Conservation (phyloP, 225 moss, liverwort and hornwort genomes). For the Straminergon stramineum region DNA sequence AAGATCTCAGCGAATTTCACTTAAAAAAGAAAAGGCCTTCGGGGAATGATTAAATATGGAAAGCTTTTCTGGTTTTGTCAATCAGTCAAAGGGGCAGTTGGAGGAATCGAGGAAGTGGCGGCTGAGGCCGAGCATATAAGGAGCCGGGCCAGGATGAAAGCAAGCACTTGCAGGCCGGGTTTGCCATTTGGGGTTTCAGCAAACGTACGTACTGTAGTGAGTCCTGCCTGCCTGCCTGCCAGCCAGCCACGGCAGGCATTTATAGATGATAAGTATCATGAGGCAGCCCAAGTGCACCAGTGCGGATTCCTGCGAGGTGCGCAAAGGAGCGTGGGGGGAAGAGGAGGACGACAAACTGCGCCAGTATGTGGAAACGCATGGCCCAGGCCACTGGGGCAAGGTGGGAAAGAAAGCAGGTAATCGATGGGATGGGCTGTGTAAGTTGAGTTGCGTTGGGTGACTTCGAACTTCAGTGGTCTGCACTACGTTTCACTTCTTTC, state of each 20-base stretch:
- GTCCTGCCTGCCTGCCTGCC: no score
- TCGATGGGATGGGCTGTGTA: background rate
- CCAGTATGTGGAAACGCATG: background rate
- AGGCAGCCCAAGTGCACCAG: background rate
- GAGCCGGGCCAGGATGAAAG: background rate
- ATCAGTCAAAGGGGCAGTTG: background rate
- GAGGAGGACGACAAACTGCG: constrained; percentile 3
- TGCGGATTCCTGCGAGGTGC: background rate
- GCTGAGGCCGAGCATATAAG: background rate
- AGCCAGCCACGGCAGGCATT: background rate
- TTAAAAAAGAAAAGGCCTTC: no score
- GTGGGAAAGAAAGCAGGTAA: constrained; percentile 1
- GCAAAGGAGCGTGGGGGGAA: constrained; percentile 6
- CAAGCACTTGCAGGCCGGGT: background rate
- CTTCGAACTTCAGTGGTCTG: background rate
- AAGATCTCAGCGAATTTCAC: no score
- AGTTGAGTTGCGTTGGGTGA: background rate
- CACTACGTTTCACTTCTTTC: background rate
- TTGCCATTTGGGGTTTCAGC: background rate
- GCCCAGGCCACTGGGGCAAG: background rate
- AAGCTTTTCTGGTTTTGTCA: background rate
- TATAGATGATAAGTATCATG: background rate
- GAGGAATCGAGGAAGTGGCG: background rate
- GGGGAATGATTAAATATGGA: background rate
- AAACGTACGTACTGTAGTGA: no score